Conservation (phyloP, 176 grass and related monocot genomes). For the Eleusine indica region DNA sequence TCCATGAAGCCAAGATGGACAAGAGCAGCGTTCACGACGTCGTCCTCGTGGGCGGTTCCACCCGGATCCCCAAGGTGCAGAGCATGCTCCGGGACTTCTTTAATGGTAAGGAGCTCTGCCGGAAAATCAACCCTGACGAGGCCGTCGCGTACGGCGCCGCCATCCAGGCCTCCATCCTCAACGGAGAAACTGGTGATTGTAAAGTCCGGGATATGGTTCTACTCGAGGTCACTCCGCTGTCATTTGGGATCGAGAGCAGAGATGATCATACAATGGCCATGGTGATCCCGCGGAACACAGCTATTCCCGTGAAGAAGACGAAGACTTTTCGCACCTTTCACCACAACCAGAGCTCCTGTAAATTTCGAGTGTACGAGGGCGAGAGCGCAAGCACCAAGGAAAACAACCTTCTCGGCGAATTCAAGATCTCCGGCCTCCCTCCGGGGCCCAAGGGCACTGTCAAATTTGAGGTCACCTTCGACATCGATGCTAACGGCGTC, state of each 20-base stretch:
- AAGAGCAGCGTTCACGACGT: too few relatives aligned
- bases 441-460: slow-evolving; percentile 38
- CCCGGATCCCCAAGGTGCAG: too few relatives aligned
- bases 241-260: slow-evolving; percentile 41
- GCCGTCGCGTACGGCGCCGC: too few relatives aligned
- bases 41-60: too few relatives aligned
- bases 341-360: slow-evolving; percentile 46
- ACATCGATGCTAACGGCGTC: too few relatives aligned
- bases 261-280: slow-evolving; percentile 40
- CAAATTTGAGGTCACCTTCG: slow-evolving; percentile 42
- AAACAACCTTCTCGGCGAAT: slow-evolving; percentile 59
- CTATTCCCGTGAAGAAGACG: too few relatives aligned
- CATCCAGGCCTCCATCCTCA: too few relatives aligned
- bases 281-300: slow-evolving; percentile 58
- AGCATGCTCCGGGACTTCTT: too few relatives aligned
- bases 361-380: slow-evolving; percentile 53
- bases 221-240: slow-evolving; percentile 46
- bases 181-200: background rate
- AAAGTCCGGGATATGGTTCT: slow-evolving; percentile 35
- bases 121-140: too few relatives aligned
- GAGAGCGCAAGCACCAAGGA: slow-evolving; percentile 47
- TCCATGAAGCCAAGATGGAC: too few relatives aligned
- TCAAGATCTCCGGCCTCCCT: slow-evolving; percentile 42
- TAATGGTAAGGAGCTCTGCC: too few relatives aligned
- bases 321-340: background rate